Evolutionary conservation across 768 basidiomycete genomes (phyloP), one percentile per base, ranked within the genome.

Genomic region (Psilocybe azurescens): DNA sequence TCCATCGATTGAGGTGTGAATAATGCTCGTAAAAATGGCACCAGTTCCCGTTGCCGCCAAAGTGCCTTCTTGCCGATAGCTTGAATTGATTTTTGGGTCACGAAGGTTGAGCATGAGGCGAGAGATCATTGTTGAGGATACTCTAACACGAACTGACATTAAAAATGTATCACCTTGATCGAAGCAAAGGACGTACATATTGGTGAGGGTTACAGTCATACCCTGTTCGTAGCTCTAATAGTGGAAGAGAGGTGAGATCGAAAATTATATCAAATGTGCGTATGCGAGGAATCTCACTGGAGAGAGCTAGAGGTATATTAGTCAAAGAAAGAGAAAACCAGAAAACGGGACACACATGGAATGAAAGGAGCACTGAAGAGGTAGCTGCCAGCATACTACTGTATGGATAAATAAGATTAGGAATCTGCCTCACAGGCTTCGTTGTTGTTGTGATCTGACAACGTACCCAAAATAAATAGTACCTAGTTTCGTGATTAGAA

Each of bases 381-480:
- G 51, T 63, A 28, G 62, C 11, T 5, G 65, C n/a, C 41, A 63
- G 38, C 67, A 71, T 71, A n/a, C 65, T 61, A 18, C 72, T 70
- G 14, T 18, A 24, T 24, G 24, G 24, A 47, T 20, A 6, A 9
- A 20, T 29, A 46, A 28, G 16, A 9, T 51, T 56, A 48, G 55
- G 39, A 33, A 55, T 44, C 41, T 13, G 41, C 41, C n/a, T 44
- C n/a, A 53, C 33, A 11, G 33, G 33, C 50, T n/a, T 24, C 16
- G 9, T 41, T 32, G 13, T 7, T 28, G 49, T 18, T 44, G 14
- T 29, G 24, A 24, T 24, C 24, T 24, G 24, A 18, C 29, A 14
- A 56, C 73, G 56, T 56, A 80, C 81, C 71, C 78, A 65, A 80
- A 82, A 65, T 82, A 82, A 8, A 80, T 65, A 13, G 76, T 71